These are phyloP conservation scores for Trifolium fragiferum DNA, from an alignment of 306 rosid species.

Conservation along the genomic window DNA sequence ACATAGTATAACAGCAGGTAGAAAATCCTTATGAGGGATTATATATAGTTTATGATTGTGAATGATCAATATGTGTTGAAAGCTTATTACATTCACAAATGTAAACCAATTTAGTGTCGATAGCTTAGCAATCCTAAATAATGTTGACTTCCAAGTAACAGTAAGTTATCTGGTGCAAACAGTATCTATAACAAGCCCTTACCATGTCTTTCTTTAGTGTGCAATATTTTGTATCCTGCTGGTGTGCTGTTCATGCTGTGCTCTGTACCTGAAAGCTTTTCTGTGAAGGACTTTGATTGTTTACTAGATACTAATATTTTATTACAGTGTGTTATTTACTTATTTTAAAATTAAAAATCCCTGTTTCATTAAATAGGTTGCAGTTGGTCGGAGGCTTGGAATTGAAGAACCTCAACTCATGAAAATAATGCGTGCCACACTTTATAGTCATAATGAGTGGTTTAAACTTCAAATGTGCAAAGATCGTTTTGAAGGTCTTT, in stretches of 20 bases:
- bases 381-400: conserved; percentile 88
- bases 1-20: too few species aligned
- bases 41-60: neutral
- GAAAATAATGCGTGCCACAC: conserved; percentile 87
- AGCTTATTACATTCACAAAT: neutral
- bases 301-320: conserved; percentile 13
- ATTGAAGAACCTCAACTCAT: conserved; percentile 96
- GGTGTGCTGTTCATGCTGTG: neutral
- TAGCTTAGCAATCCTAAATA: conserved; percentile 17
- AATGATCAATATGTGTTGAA: neutral
- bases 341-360: conserved; percentile 22
- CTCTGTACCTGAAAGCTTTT: conserved; percentile 25
- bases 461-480: conserved; percentile 98
- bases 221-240: conserved; percentile 8
- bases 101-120: neutral
- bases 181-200: neutral
- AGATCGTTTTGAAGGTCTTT: conserved; percentile 84
- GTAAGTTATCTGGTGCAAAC: neutral
- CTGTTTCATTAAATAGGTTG: conserved; percentile 63
- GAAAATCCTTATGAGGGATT: neutral
- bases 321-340: neutral
- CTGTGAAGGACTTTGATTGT: conserved; percentile 9
- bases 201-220: neutral
- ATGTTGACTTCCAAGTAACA: conserved; percentile 10
- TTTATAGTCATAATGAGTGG: conserved; percentile 91